phyloP scores from a whole-genome alignment of 768 basidiomycete genomes.

The Xanthoconium purpureum region DNA sequence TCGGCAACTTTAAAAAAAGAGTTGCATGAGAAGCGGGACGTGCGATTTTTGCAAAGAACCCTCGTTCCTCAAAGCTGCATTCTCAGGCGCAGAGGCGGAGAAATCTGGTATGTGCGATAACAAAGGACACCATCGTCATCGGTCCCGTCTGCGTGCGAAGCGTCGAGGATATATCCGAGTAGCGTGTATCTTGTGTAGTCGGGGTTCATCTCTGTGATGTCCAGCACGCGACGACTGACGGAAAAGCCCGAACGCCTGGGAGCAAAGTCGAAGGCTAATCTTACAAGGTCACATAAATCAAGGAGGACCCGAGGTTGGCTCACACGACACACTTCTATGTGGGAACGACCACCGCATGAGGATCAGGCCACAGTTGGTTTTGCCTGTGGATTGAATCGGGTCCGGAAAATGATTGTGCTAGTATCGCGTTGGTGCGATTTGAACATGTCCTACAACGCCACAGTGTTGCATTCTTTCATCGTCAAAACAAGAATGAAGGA shows the following conservation, averaged over 20 bases:
- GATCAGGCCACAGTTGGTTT: too few species aligned
- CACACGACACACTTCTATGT: slow-evolving; percentile 1
- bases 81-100: background rate
- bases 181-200: background rate
- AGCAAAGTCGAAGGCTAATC: background rate
- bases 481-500: background rate
- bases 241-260: background rate
- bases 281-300: background rate
- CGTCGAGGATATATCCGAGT: background rate
- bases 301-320: background rate
- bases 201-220: background rate
- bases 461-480: too few species aligned
- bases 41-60: background rate
- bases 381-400: too few species aligned
- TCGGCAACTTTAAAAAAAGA: background rate
- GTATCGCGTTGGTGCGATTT: too few species aligned
- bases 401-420: too few species aligned
- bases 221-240: background rate
- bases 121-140: background rate
- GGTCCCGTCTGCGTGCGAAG: background rate
- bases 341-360: background rate
- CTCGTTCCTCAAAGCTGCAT: too few species aligned
- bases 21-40: background rate
- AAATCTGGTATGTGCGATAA: background rate
- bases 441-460: too few species aligned